Conservation (phyloP, 2,329 filamentous ascomycete genomes). For the Verticillium longisporum region DNA sequence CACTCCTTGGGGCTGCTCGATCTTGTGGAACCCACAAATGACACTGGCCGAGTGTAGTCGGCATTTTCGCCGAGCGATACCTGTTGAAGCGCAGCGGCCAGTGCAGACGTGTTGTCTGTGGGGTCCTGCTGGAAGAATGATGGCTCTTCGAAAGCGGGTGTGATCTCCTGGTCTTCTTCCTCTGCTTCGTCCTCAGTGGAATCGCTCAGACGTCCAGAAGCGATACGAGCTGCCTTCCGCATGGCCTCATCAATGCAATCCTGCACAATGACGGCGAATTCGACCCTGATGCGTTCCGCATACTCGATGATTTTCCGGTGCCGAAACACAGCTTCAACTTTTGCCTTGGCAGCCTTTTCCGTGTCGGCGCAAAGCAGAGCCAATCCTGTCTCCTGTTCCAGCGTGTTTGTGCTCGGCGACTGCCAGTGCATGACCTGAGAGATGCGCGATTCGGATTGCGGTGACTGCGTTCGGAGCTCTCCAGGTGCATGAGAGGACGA, state of each 20-base stretch:
- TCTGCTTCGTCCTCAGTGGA: conserved; percentile 58
- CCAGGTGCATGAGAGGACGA: conserved; percentile 57
- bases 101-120: conserved; percentile 44
- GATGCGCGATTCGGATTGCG: conserved; percentile 90
- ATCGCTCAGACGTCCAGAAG: conserved; percentile 76
- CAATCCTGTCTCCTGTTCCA: conserved; percentile 90
- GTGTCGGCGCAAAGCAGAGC: conserved; percentile 86
- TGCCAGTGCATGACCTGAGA: conserved; percentile 96
- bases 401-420: conserved; percentile 80
- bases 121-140: conserved; percentile 51
- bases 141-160: conserved; percentile 40
- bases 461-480: conserved; percentile 87
- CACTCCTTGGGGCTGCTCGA: conserved; percentile 89
- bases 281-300: conserved; percentile 86
- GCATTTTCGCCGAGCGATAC: conserved; percentile 32
- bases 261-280: conserved; percentile 87
- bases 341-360: conserved; percentile 73
- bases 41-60: conserved; percentile 48
- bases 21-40: conserved; percentile 62
- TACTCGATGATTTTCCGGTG: conserved; percentile 94
- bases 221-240: conserved; percentile 81
- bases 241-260: conserved; percentile 93
- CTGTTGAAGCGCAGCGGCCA: conserved; percentile 47
- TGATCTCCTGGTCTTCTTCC: conserved; percentile 35
- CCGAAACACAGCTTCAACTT: conserved; percentile 88